Evolutionary conservation across 208 protist species (phyloP), one percentile per base, ranked within the genome.

Genomic region (Acanthamoeba sp.): DNA sequence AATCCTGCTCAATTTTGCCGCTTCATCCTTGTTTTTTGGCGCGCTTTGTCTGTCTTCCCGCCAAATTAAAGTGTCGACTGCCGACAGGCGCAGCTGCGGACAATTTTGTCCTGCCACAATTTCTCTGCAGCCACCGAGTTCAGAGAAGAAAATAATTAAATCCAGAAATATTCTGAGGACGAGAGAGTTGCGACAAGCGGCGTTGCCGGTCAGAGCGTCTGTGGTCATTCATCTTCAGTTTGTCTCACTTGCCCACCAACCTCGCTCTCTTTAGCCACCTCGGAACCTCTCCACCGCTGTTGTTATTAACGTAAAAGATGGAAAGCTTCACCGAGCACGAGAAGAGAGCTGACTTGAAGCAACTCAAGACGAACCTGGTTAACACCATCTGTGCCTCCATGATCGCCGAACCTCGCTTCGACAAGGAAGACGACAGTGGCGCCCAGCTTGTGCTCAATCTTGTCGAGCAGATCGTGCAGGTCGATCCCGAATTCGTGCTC

Each of bases 401-500:
- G 90, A 94, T 94, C 29, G 42, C 32, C 73, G 90, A 94, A n/a
- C 90, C 90, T 10, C 62, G 90, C 20, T 94, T 66, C 38, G 27
- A 91, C 84, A 29, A 34, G 20, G n/a, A 34, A 29, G 34, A 64
- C 29, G 22, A 24, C 32, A 34, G 55, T 12, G 90, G n/a, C 42
- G 57, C 45, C 18, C 32, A 94, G 69, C 5, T n/a, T 20, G 69
- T 36, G 12, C 29, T 94, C 36, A 27, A 94, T 16, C 90, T 94
- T 3, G 45, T 94, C 45, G 69, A 48, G 66, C 48, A 94, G 42
- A 69, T 94, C 36, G 93, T 55, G 6, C 76, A 66, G 42, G 36
- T 45, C n/a, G 93, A 94, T 76, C 80, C 80, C 40, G 93, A 94
- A 32, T 94, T 94, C 78, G 22, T 94, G 24, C 55, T 59, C n/a